These are phyloP conservation scores for Sugiyamaella valdiviana DNA, from an alignment of 805 yeast genomes.

Conservation along the genomic window DNA sequence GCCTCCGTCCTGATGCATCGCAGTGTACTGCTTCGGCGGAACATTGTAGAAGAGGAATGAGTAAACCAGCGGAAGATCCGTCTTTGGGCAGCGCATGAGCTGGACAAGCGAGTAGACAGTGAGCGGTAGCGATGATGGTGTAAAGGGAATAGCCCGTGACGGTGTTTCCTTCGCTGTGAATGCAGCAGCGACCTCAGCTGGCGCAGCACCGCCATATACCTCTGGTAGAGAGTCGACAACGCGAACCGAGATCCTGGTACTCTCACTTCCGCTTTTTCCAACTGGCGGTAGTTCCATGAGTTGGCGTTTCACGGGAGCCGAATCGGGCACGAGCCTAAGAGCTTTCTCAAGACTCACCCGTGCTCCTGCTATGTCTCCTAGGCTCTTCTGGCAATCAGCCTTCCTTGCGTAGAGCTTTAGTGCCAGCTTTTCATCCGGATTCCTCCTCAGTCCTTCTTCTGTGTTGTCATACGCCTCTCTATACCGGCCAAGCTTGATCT, in stretches of 20 bases:
- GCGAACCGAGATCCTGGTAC: no score
- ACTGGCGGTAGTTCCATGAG: slow-evolving; percentile 1
- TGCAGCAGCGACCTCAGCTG: background rate
- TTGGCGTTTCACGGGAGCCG: slow-evolving; percentile 12
- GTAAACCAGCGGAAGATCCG: slow-evolving; percentile 15
- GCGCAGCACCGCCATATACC: slow-evolving; percentile 2
- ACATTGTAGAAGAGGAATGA: slow-evolving; percentile 11
- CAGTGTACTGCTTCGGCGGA: slow-evolving; percentile 4
- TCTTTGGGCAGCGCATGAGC: slow-evolving; percentile 15
- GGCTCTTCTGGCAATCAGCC: slow-evolving; percentile 12
- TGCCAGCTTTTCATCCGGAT: slow-evolving; percentile 2
- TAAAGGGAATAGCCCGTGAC: slow-evolving; percentile 1
- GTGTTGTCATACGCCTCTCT: slow-evolving; percentile 13
- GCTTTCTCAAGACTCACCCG: slow-evolving; percentile 12
- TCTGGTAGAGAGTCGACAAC: slow-evolving; percentile 17
- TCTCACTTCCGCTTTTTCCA: slow-evolving; percentile 8
- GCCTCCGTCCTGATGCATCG: slow-evolving; percentile 15
- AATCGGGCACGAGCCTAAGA: slow-evolving; percentile 10
- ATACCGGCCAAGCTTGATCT: slow-evolving; percentile 17
- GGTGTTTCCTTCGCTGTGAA: background rate
- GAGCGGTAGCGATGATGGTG: slow-evolving; percentile 12
- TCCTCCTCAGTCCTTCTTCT: slow-evolving; percentile 12
- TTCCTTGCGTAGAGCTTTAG: slow-evolving; percentile 17
- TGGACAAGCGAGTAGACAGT: slow-evolving; percentile 16
- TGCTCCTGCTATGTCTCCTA: slow-evolving; percentile 12